A percentile compares a stretch with the other conserved stretches of the same genome.
phyloP scores from a whole-genome alignment of 23 red algal species.

The Cyanidiococcus yangmingshanensis region DNA sequence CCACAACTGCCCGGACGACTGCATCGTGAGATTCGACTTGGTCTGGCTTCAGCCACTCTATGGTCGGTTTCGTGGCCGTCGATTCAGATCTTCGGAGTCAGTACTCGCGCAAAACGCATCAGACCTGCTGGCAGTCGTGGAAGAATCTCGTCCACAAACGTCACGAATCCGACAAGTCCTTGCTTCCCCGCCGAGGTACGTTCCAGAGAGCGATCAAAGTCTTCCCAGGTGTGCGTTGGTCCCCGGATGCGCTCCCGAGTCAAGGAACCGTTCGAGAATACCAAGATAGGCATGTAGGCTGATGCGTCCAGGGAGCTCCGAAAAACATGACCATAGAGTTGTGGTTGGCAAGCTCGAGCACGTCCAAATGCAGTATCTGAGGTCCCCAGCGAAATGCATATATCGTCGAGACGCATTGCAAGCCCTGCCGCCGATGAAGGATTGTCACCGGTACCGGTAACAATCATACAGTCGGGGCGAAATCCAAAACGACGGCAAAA shows the following conservation, averaged over 20 bases:
- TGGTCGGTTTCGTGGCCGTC: background rate
- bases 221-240: slow-evolving; percentile 15
- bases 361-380: slow-evolving; percentile 43
- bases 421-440: slow-evolving; percentile 37
- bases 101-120: background rate
- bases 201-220: slow-evolving; percentile 19
- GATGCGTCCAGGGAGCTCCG: slow-evolving; percentile 23
- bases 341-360: background rate
- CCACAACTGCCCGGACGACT: slow-evolving; percentile 30
- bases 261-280: slow-evolving; percentile 35
- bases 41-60: background rate
- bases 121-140: background rate
- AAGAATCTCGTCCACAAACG: slow-evolving; percentile 29
- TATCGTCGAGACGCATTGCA: slow-evolving; percentile 19
- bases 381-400: slow-evolving; percentile 42
- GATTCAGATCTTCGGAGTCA: background rate
- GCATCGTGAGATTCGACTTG: slow-evolving; percentile 10
- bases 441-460: slow-evolving; percentile 44
- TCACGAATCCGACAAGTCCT: slow-evolving; percentile 27
- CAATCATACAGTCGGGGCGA: background rate
- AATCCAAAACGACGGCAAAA: slow-evolving; percentile 31
- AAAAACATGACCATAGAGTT: slow-evolving; percentile 28
- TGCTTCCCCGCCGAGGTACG: slow-evolving; percentile 37
- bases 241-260: slow-evolving; percentile 30
- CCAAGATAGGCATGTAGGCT: slow-evolving; percentile 35